Conservation (phyloP, 345 rosid species). For the Salix udensis region DNA sequence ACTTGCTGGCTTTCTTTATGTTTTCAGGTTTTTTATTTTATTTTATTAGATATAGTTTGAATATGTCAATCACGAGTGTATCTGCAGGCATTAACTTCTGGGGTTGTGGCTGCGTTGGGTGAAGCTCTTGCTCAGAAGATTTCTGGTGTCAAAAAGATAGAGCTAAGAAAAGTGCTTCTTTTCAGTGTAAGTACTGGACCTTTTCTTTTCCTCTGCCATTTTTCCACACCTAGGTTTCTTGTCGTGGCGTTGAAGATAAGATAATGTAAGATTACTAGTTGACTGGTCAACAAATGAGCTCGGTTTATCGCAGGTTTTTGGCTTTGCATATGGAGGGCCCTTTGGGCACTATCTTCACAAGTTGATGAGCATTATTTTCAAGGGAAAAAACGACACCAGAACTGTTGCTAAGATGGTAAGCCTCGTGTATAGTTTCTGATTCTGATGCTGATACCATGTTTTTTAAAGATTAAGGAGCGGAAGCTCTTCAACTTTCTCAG, state of each 20-base stretch:
- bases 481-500: conserved; percentile 30
- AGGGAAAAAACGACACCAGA: conserved; percentile 61
- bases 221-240: too few species aligned
- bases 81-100: conserved; percentile 74
- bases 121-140: conserved; percentile 84
- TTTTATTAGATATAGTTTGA: not conserved
- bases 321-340: conserved; percentile 85
- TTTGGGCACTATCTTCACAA: conserved; percentile 88
- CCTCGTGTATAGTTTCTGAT: not conserved
- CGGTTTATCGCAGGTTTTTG: conserved; percentile 55
- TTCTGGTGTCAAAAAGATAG: conserved; percentile 67
- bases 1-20: not conserved
- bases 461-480: not conserved
- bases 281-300: not conserved
- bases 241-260: too few species aligned
- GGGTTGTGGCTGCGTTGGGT: conserved; percentile 71
- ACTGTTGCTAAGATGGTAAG: conserved; percentile 82
- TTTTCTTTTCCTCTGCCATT: not conserved
- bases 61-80: not conserved
- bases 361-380: conserved; percentile 71
- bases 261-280: too few species aligned
- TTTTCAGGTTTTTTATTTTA: not conserved
- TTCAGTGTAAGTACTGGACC: conserved; percentile 46
- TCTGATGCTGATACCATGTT: not conserved
- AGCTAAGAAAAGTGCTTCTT: conserved; percentile 64